Base-by-base conservation (phyloP, 805 yeast species). In the Torulaspora franciscae region DNA sequence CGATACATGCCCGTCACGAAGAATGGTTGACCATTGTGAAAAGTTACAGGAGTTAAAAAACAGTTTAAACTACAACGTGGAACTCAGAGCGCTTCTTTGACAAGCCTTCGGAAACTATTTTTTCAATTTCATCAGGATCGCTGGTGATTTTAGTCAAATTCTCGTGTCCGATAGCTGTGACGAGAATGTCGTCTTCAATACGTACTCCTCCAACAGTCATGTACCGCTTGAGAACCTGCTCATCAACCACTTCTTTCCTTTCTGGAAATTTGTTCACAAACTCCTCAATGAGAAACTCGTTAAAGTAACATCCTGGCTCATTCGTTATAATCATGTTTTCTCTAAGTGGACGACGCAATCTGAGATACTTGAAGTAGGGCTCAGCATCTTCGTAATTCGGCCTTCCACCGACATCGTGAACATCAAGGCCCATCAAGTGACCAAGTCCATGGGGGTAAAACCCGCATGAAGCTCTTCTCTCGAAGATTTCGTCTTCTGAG, bases 381-480 rank as follows among this genome's bases (percentile, higher is more conserved):
- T 93, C 81, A 7, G 85, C 76, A 62, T 91, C 99, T 3, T 81
- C 77, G 62, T 90, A 90, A 64, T 91, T 81, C 11, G 98, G 80
- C 50, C 74, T 61, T 1, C 99, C 98, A 33, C 87, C 98, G 37
- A 88, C 95, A 66, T 91, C 99, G 65, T 93, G 99, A 3, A 96
- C 89, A 61, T 91, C 96, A 83, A 91, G 74, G 19, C 99, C 99
- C 32, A 91, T 68, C 59, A 88, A 71, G 61, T 91, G 99, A 10
- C 99, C 99, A 46, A 93, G 70, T 0, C 99, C 99, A 61, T 93
- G 99, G 2, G 99, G 99, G 65, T 81, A 87, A 67, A 91, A 91
- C 17, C 84, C 77, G 4, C 81, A 83, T 3, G 95, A 79, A 4
- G 83, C 79, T 46, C 81, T 75, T 40, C 95, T 76, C 1, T 77